Conservation (phyloP, 2,329 filamentous ascomycete genomes). For the Zopfia rhizophila region DNA sequence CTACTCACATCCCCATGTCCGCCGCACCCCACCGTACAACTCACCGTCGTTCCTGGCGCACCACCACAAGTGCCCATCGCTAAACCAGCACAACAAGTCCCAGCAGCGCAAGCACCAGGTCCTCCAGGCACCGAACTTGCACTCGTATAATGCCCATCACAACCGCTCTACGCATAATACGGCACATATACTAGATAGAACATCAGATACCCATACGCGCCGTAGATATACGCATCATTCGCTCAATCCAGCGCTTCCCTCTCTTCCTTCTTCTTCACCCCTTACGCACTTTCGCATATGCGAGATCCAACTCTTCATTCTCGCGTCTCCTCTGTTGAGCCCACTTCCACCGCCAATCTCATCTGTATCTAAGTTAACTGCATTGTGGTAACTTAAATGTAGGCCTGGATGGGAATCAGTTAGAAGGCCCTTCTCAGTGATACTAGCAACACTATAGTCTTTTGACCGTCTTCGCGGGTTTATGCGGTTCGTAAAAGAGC, state of each 20-base stretch:
- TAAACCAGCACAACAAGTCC: constrained; percentile 58
- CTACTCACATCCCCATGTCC: constrained; percentile 46
- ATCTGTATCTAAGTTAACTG: constrained; percentile 57
- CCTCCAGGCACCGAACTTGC: constrained; percentile 53
- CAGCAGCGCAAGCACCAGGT: constrained; percentile 60
- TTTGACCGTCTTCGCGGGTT: constrained; percentile 50
- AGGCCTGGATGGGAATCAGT: constrained; percentile 66
- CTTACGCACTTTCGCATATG: constrained; percentile 62
- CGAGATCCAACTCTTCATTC: constrained; percentile 60
- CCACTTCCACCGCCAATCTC: constrained; percentile 26
- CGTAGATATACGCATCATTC: constrained; percentile 42
- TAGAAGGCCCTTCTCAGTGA: constrained; percentile 42
- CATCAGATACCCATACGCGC: constrained; percentile 57
- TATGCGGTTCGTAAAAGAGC: constrained; percentile 45
- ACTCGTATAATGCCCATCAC: constrained; percentile 52
- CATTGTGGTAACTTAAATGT: constrained; percentile 79
- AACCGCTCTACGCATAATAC: constrained; percentile 57
- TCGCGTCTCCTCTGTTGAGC: constrained; percentile 25
- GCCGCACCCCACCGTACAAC: constrained; percentile 39
- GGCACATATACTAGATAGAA: constrained; percentile 58
- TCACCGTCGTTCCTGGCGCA: constrained; percentile 28
- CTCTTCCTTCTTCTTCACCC: constrained; percentile 49
- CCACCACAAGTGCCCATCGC: constrained; percentile 36
- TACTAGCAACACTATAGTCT: constrained; percentile 12
- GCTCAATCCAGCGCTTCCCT: constrained; percentile 45